Evolutionary conservation across 2,329 filamentous ascomycete genomes (phyloP).

Genomic region (Penicillium fuscoglaucum): DNA sequence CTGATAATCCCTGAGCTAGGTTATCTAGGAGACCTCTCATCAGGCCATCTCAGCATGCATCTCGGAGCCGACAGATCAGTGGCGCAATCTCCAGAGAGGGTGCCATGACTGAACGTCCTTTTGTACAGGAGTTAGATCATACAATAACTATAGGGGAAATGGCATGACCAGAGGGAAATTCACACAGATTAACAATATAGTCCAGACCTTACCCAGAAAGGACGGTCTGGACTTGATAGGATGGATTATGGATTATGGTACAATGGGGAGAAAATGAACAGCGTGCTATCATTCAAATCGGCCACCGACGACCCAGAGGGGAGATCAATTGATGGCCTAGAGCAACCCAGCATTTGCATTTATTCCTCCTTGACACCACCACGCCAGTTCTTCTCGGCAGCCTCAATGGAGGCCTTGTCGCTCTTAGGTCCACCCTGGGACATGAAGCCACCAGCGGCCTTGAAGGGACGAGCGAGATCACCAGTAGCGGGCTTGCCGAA

Average conservation of each 20-base stretch:
- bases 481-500: constrained; percentile 82
- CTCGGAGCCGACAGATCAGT: background rate
- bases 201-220: background rate
- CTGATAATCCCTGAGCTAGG: background rate
- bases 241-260: constrained; percentile 10
- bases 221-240: background rate
- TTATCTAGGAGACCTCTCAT: background rate
- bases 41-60: constrained; percentile 2
- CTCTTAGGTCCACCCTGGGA: constrained; percentile 72
- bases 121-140: background rate
- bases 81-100: background rate
- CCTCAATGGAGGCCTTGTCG: constrained; percentile 75
- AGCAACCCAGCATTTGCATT: background rate
- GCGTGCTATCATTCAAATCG: constrained; percentile 2
- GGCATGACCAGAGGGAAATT: background rate
- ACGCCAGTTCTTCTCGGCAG: constrained; percentile 51
- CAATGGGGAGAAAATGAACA: constrained; percentile 1
- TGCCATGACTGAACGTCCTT: background rate
- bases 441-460: constrained; percentile 80
- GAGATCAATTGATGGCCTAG: background rate
- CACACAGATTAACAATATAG: background rate
- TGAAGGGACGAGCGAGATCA: constrained; percentile 95
- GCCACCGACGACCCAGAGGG: background rate
- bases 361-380: constrained; percentile 55
- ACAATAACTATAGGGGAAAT: background rate